A percentile compares a stretch with the other conserved stretches of the same genome.
Evolutionary conservation across 768 basidiomycete genomes (phyloP).

Genomic region (Russula earlei): DNA sequence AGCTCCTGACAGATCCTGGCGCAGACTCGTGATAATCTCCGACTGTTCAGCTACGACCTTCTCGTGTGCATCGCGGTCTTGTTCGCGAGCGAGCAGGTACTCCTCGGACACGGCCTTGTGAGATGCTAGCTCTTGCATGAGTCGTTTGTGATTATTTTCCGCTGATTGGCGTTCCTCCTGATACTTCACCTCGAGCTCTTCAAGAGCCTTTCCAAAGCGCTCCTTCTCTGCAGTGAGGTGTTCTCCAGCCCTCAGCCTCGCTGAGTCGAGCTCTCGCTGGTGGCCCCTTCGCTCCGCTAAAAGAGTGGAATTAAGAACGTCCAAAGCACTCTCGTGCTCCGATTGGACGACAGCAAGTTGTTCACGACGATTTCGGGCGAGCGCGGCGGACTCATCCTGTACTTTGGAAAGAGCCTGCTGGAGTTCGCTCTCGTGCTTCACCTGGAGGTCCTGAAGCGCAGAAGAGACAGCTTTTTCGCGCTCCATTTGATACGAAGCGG

Average conservation of each 20-base stretch:
- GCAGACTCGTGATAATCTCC: slow-evolving; percentile 35
- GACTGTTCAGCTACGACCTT: slow-evolving; percentile 43
- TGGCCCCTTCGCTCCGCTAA: slow-evolving; percentile 31
- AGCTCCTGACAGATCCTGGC: slow-evolving; percentile 38
- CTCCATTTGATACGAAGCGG: slow-evolving; percentile 34
- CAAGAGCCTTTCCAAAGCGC: slow-evolving; percentile 35
- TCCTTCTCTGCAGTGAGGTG: slow-evolving; percentile 39
- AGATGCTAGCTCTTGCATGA: slow-evolving; percentile 45
- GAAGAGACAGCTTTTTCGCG: slow-evolving; percentile 36
- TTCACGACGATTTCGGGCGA: not conserved
- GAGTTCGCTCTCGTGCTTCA: slow-evolving; percentile 5
- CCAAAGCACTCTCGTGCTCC: slow-evolving; percentile 15
- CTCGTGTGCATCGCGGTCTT: slow-evolving; percentile 28
- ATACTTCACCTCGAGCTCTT: slow-evolving; percentile 43
- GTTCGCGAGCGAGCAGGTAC: slow-evolving; percentile 27
- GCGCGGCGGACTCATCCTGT: not conserved
- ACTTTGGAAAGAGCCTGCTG: not conserved
- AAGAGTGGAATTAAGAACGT: slow-evolving; percentile 33
- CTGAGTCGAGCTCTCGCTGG: slow-evolving; percentile 30
- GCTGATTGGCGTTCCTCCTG: slow-evolving; percentile 38
- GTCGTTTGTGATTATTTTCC: slow-evolving; percentile 28
- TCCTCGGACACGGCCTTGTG: slow-evolving; percentile 41
- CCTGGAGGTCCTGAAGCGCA: not conserved
- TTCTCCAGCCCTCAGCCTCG: slow-evolving; percentile 27
- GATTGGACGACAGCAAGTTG: not conserved